Evolutionary conservation across 495 filamentous ascomycete genomes (phyloP), one percentile per base, ranked within the genome.

Genomic region (Cryomyces antarcticus): DNA sequence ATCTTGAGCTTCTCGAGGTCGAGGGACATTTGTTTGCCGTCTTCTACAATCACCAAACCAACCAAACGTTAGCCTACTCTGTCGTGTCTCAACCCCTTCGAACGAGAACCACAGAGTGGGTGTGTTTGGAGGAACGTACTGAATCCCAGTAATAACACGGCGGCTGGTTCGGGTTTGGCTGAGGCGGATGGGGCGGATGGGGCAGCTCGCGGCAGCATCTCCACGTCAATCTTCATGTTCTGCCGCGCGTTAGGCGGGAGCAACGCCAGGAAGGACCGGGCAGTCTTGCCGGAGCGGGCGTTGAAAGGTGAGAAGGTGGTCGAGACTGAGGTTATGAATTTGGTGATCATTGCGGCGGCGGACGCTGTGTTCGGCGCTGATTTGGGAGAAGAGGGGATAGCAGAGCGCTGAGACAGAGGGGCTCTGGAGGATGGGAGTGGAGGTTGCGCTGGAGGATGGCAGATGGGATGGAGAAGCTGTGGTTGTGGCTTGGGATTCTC

Each of bases 241-340:
- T 68, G 66, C 37, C 82, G 73, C 28, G 83, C 78, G 43, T 80
- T 73, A 17, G 80, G 71, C 6, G 89, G 88, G n/a, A 99, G 77
- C 37, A 79, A 69, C 24, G 81, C 76, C 49, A 96, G 79, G 58
- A 99, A 85, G 38, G 87, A 62, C 9, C 92, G 76, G 30, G 83
- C 84, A 30, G 85, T 78, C 52, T 83, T 82, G 31, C 51, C 50
- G 7, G 79, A 69, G 52, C 68, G 64, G 10, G 71, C 66, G 5
- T 70, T 73, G 73, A 96, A 99, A 17, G 92, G 92, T 62, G 93
- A 93, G 78, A 94, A 95, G 54, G 68, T 71, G 49, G 82, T 77
- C 45, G 71, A 70, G 47, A 96, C 77, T 52, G 80, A 69, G 54
- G 84, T 80, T 63, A 97, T 78, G 67, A 79, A 84, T 52, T 72